Conservation (phyloP, 139 green algal species). For the Eudorina sp. region DNA sequence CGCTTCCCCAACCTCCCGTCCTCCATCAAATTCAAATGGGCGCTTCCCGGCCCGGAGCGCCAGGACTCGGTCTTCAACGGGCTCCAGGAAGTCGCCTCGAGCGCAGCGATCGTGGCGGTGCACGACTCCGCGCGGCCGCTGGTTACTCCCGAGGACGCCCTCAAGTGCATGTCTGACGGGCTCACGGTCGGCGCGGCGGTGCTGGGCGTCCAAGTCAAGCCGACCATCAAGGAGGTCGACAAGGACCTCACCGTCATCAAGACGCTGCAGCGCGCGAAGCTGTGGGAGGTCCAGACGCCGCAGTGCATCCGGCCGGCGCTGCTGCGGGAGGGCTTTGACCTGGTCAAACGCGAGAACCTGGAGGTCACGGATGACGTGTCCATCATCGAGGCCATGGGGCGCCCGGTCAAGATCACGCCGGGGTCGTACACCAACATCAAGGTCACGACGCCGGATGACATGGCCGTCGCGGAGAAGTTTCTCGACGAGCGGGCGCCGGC, state of each 20-base stretch:
- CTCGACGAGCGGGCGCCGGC: conserved; percentile 66
- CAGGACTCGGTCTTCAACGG: conserved; percentile 97
- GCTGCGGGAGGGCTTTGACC: conserved; percentile 88
- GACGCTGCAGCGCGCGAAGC: conserved; percentile 88
- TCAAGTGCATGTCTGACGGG: conserved; percentile 50
- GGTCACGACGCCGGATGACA: conserved; percentile 91
- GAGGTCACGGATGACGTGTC: conserved; percentile 99
- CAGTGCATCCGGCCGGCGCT: conserved; percentile 90
- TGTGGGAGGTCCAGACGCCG: conserved; percentile 99
- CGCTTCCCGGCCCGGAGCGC: conserved; percentile 91
- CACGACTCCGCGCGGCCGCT: conserved; percentile 97
- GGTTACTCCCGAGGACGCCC: conserved; percentile 77
- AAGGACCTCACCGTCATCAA: conserved; percentile 79
- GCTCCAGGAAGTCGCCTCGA: conserved; percentile 61
- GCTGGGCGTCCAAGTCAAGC: conserved; percentile 95
- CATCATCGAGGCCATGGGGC: conserved; percentile 96
- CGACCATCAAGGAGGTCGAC: conserved; percentile 97
- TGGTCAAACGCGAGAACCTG: conserved; percentile 80
- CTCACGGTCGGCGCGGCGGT: conserved; percentile 89
- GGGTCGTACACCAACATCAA: conserved; percentile 99
- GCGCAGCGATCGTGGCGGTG: conserved; percentile 87
- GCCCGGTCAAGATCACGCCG: conserved; percentile 91
- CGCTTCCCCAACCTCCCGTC: conserved; percentile 47
- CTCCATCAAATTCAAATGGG: conserved; percentile 80
- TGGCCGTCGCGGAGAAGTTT: conserved; percentile 88